Percentiles rank a stretch among this genome's conserved stretches.
Evolutionary conservation across 2,329 filamentous ascomycete species (phyloP).

Genomic region (Calycina herbarum): DNA sequence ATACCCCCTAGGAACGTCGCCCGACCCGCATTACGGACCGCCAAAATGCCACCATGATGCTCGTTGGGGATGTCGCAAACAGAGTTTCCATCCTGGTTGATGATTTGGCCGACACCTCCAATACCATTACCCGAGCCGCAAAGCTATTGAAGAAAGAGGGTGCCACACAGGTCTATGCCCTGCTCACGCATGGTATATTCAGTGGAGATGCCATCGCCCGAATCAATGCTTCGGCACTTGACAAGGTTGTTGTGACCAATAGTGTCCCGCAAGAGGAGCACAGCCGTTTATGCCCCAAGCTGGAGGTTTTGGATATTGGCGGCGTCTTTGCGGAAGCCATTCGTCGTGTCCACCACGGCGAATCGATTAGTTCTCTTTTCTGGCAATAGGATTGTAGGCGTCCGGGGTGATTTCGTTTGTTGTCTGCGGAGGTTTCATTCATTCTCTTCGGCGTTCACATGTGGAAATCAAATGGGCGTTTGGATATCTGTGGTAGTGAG

Average conservation of each 20-base stretch:
- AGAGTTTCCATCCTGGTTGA: slow-evolving; percentile 89
- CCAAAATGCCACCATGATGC: slow-evolving; percentile 93
- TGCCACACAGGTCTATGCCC: slow-evolving; percentile 84
- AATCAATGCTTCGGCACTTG: slow-evolving; percentile 88
- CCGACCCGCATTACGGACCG: slow-evolving; percentile 85
- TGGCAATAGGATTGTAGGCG: slow-evolving; percentile 44
- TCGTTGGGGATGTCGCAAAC: slow-evolving; percentile 81
- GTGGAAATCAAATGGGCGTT: slow-evolving; percentile 22
- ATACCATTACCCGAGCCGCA: slow-evolving; percentile 93
- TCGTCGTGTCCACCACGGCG: slow-evolving; percentile 92
- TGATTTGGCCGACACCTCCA: slow-evolving; percentile 92
- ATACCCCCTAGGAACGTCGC: slow-evolving; percentile 69
- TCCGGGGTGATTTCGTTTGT: slow-evolving; percentile 18
- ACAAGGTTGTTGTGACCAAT: slow-evolving; percentile 94
- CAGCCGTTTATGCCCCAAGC: slow-evolving; percentile 73
- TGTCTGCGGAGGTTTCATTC: slow-evolving; percentile 18
- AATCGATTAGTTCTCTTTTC: slow-evolving; percentile 96
- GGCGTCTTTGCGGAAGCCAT: slow-evolving; percentile 95
- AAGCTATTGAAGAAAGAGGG: slow-evolving; percentile 97
- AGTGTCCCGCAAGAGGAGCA: slow-evolving; percentile 89
- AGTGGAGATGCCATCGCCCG: slow-evolving; percentile 93
- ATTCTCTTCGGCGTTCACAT: slow-evolving; percentile 25
- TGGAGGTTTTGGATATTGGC: slow-evolving; percentile 89
- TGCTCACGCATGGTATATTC: slow-evolving; percentile 92
- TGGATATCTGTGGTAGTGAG: slow-evolving; percentile 26